phyloP scores from a whole-genome alignment of 208 protist species.

The Leishmania aethiopica region DNA sequence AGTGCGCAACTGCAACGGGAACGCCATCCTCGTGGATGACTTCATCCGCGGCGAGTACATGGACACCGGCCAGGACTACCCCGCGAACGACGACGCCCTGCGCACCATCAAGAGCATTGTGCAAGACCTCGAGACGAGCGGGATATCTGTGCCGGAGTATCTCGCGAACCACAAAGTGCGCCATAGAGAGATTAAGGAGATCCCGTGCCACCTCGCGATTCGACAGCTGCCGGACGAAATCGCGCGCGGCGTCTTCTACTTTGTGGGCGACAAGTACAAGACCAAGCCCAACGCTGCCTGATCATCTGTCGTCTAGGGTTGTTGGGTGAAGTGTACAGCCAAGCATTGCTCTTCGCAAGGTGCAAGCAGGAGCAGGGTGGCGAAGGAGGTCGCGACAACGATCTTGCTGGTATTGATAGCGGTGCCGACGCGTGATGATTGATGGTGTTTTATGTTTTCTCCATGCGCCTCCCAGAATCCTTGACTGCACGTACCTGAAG shows the following conservation, averaged over 20 bases:
- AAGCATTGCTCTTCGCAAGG: neutral
- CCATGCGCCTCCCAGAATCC: neutral
- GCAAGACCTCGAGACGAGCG: slow-evolving; percentile 66
- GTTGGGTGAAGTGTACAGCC: neutral
- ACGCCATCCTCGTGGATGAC: slow-evolving; percentile 88
- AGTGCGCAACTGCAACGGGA: slow-evolving; percentile 88
- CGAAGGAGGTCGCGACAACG: neutral
- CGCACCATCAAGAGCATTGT: slow-evolving; percentile 73
- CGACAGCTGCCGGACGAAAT: slow-evolving; percentile 88
- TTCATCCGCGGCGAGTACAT: slow-evolving; percentile 92
- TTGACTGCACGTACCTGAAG: neutral
- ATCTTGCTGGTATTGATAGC: neutral
- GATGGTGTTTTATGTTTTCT: neutral
- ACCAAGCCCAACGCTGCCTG: neutral
- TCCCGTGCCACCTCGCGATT: slow-evolving; percentile 85
- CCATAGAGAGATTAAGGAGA: slow-evolving; percentile 73
- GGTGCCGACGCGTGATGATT: neutral
- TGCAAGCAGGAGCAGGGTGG: neutral
- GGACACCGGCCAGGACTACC: slow-evolving; percentile 85
- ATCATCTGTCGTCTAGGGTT: neutral
- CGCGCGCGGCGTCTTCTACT: slow-evolving; percentile 88
- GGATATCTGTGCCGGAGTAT: slow-evolving; percentile 74
- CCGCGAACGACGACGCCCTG: slow-evolving; percentile 78
- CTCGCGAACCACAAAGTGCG: slow-evolving; percentile 58
- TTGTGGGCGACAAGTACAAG: slow-evolving; percentile 84